Conservation (phyloP, 2,329 filamentous ascomycete species). For the Magnaporthiopsis incrustans region DNA sequence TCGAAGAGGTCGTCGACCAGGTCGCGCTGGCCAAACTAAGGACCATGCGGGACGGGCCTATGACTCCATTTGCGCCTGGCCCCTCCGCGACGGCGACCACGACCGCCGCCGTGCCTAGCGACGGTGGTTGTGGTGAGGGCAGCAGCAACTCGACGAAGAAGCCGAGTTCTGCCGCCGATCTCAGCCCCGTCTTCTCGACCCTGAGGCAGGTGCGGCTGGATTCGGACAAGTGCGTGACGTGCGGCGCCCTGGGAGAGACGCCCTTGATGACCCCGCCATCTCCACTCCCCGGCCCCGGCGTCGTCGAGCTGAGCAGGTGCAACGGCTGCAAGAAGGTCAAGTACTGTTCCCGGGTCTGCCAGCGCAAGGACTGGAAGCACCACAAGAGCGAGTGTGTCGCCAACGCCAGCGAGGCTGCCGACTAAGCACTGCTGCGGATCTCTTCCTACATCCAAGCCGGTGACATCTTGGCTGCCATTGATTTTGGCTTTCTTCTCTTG, state of each 20-base stretch:
- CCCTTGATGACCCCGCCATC: background rate
- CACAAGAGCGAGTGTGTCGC: slow-evolving; percentile 35
- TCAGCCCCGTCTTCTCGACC: background rate
- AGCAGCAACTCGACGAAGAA: background rate
- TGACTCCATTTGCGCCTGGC: background rate
- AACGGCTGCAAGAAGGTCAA: slow-evolving; percentile 31
- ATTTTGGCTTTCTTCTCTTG: background rate
- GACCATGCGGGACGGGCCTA: background rate
- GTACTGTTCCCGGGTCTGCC: slow-evolving; percentile 46
- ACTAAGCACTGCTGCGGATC: background rate
- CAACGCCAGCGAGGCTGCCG: too few relatives aligned
- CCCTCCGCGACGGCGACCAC: background rate
- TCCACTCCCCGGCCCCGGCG: slow-evolving; percentile 9
- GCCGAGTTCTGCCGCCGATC: too few relatives aligned
- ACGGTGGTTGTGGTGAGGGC: background rate
- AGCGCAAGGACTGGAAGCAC: slow-evolving; percentile 45
- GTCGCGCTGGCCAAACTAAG: slow-evolving; percentile 1
- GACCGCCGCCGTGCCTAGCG: background rate
- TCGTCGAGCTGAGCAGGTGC: slow-evolving; percentile 32
- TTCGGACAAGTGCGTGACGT: slow-evolving; percentile 26
- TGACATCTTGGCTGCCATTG: background rate
- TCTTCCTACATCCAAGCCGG: background rate
- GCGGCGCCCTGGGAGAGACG: slow-evolving; percentile 23
- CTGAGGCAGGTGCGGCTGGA: background rate
- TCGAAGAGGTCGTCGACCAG: slow-evolving; percentile 30